phyloP scores from a whole-genome alignment of 1,284 basidiomycete species.

The Sporisorium sorghi region DNA sequence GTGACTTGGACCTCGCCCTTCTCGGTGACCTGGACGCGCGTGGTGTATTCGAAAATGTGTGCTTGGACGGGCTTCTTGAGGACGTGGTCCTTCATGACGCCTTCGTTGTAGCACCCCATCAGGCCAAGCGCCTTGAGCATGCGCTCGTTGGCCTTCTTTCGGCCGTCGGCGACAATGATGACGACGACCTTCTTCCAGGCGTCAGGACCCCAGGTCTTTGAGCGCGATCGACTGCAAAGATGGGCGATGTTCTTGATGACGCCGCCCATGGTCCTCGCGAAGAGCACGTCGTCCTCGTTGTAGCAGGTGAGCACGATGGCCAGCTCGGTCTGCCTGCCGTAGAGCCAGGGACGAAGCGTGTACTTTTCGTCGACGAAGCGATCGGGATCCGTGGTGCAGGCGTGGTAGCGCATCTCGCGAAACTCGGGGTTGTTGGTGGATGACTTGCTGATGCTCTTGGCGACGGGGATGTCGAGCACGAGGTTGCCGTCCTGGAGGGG shows the following conservation, averaged over 20 bases:
- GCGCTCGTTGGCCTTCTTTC: constrained; percentile 89
- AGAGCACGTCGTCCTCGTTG: constrained; percentile 92
- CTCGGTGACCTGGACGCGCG: constrained; percentile 90
- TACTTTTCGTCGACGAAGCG: constrained; percentile 86
- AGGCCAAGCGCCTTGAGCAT: constrained; percentile 83
- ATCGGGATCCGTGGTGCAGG: constrained; percentile 75
- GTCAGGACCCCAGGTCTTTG: constrained; percentile 92
- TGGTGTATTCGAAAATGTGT: constrained; percentile 95
- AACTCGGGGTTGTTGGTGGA: constrained; percentile 82
- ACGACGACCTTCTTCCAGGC: constrained; percentile 86
- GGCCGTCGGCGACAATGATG: constrained; percentile 89
- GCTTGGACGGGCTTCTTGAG: constrained; percentile 88
- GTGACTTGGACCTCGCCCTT: constrained; percentile 74
- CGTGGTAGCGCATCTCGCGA: constrained; percentile 75
- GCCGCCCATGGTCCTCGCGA: constrained; percentile 92
- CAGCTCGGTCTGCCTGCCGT: constrained; percentile 82
- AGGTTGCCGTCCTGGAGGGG: constrained; percentile 68
- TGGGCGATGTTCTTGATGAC: constrained; percentile 78
- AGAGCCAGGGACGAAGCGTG: constrained; percentile 85
- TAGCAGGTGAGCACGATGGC: constrained; percentile 85
- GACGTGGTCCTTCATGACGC: constrained; percentile 88
- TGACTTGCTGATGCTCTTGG: constrained; percentile 69
- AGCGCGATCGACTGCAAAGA: constrained; percentile 89
- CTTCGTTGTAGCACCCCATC: constrained; percentile 74
- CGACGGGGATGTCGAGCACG: constrained; percentile 68